Conservation (phyloP, 2,329 filamentous ascomycete genomes). For the Alternaria ventricosa region DNA sequence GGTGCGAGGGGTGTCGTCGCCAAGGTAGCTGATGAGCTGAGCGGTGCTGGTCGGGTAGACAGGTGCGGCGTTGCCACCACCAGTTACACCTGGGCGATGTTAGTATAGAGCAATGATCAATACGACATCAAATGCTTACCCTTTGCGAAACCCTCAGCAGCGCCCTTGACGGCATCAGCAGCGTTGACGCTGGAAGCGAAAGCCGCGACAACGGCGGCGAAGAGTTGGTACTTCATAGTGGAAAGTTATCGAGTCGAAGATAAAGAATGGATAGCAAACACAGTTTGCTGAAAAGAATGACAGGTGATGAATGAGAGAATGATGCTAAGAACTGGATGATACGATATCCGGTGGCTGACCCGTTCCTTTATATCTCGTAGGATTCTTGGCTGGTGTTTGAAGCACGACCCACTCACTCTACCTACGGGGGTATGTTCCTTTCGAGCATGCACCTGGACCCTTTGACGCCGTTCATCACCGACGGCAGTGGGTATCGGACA, state of each 20-base stretch:
- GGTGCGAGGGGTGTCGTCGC: slow-evolving; percentile 60
- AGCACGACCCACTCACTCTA: slow-evolving; percentile 10
- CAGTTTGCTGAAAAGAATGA: slow-evolving; percentile 22
- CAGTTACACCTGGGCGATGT: slow-evolving; percentile 23
- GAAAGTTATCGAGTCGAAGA: slow-evolving; percentile 2
- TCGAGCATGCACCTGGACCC: background rate
- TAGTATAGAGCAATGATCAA: background rate
- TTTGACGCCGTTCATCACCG: slow-evolving; percentile 5
- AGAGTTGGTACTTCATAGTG: slow-evolving; percentile 29
- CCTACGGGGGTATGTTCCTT: slow-evolving; percentile 17
- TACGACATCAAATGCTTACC: slow-evolving; percentile 6
- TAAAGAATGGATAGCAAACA: slow-evolving; percentile 32
- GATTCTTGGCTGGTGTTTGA: slow-evolving; percentile 14
- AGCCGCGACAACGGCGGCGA: slow-evolving; percentile 22
- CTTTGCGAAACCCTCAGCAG: slow-evolving; percentile 37
- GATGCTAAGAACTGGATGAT: slow-evolving; percentile 11
- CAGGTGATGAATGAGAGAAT: slow-evolving; percentile 4
- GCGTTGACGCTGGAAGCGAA: slow-evolving; percentile 26
- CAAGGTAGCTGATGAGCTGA: slow-evolving; percentile 66
- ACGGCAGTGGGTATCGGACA: background rate
- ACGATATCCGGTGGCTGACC: background rate
- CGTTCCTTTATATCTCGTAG: slow-evolving; percentile 18
- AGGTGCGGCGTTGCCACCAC: slow-evolving; percentile 28
- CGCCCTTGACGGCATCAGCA: slow-evolving; percentile 32
- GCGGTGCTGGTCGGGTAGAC: slow-evolving; percentile 39